A percentile compares a stretch with the other conserved stretches of the same genome.
These are phyloP conservation scores for Gymnopilus junonius DNA, from an alignment of 768 basidiomycete genomes.

Conservation along the genomic window DNA sequence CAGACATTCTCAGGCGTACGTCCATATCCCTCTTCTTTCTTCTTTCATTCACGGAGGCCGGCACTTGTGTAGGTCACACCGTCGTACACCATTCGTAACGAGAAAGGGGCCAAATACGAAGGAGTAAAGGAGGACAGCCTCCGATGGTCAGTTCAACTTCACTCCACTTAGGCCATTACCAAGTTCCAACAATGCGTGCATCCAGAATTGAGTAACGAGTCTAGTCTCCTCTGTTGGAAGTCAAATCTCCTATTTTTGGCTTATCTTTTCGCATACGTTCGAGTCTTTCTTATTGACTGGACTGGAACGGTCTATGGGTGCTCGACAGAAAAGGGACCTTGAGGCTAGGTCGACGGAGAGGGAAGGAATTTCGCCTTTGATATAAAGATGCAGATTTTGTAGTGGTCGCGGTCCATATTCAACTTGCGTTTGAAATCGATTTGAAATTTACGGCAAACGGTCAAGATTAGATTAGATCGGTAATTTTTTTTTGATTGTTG, in stretches of 20 bases:
- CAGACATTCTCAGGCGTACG: constrained; percentile 20
- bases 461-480: no score
- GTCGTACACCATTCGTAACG: constrained; percentile 22
- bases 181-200: neutral
- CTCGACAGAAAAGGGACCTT: neutral
- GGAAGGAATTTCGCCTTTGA: no score
- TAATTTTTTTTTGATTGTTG: no score
- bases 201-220: neutral
- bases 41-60: neutral
- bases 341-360: no score
- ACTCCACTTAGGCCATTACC: neutral
- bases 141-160: constrained; percentile 11
- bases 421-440: no score
- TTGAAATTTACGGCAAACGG: no score
- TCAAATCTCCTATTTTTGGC: neutral
- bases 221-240: neutral
- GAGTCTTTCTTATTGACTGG: neutral
- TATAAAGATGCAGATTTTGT: no score
- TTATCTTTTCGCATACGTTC: neutral
- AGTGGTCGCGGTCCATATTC: no score
- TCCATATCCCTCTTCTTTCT: neutral
- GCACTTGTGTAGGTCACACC: constrained; percentile 3
- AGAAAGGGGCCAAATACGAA: constrained; percentile 21
- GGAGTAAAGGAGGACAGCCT: constrained; percentile 25
- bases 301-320: neutral